A percentile compares a stretch with the other conserved stretches of the same genome.
These are phyloP conservation scores for Bipolaris zeicola DNA, from an alignment of 2,329 filamentous ascomycete species.

Conservation along the genomic window DNA sequence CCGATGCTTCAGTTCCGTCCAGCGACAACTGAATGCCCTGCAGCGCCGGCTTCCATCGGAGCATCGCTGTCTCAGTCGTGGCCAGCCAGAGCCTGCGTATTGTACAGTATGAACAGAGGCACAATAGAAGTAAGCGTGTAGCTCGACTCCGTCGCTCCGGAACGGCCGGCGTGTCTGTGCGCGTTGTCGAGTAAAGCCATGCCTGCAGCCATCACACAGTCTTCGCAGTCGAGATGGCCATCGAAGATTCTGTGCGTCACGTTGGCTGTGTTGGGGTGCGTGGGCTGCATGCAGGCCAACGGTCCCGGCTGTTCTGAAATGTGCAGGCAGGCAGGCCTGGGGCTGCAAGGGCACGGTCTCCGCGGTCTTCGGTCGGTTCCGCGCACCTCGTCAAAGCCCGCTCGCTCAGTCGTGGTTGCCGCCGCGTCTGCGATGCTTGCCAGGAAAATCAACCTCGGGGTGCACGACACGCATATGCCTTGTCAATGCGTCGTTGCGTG, in stretches of 20 bases:
- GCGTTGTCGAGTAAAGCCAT: not conserved
- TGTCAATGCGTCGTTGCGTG: conserved; percentile 90
- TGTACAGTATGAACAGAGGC: not conserved
- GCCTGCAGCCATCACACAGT: conserved; percentile 2
- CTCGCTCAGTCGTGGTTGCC: conserved; percentile 44
- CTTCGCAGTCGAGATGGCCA: not conserved
- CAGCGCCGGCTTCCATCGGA: not conserved
- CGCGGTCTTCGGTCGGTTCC: conserved; percentile 24
- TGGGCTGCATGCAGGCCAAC: conserved; percentile 19
- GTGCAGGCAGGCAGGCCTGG: conserved; percentile 11
- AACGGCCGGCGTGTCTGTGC: not conserved
- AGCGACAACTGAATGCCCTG: conserved; percentile 21
- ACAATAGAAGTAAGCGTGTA: conserved; percentile 4
- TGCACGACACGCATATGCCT: conserved; percentile 94
- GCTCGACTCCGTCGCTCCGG: not conserved
- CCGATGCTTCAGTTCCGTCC: conserved; percentile 13
- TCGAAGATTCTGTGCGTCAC: conserved; percentile 13
- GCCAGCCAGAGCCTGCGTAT: not conserved
- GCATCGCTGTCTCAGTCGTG: not conserved
- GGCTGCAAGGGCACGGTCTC: conserved; percentile 9
- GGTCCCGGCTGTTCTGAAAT: conserved; percentile 33
- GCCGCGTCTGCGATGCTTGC: conserved; percentile 60
- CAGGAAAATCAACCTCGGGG: conserved; percentile 82
- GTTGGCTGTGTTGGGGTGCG: conserved; percentile 4
- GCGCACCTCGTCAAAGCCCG: conserved; percentile 6